Evolutionary conservation across 306 rosid genomes (phyloP).

Genomic region (Cicer arietinum): DNA sequence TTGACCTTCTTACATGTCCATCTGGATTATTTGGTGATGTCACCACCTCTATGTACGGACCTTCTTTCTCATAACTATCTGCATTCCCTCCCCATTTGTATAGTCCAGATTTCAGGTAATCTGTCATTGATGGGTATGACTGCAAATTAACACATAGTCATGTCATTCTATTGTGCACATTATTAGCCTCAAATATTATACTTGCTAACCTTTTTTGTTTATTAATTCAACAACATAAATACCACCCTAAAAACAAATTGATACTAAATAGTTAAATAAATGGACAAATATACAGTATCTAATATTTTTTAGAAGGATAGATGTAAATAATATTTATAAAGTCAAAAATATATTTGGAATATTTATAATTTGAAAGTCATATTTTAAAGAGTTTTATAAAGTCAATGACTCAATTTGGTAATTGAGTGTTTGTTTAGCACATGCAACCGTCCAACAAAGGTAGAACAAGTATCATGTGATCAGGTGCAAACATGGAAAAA

Average conservation of each 20-base stretch:
- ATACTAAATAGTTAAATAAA: too few relatives aligned
- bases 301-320: too few relatives aligned
- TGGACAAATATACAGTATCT: too few relatives aligned
- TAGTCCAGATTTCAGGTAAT: constrained; percentile 77
- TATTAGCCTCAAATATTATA: neutral
- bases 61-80: constrained; percentile 52
- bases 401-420: neutral
- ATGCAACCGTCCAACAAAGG: constrained; percentile 33
- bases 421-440: constrained; percentile 34
- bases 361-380: too few relatives aligned
- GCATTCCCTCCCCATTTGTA: constrained; percentile 91
- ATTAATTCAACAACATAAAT: too few relatives aligned
- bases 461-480: constrained; percentile 38
- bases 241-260: too few relatives aligned
- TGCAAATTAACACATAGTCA: constrained; percentile 33
- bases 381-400: too few relatives aligned
- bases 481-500: constrained; percentile 18
- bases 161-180: constrained; percentile 1
- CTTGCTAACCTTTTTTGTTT: neutral
- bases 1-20: constrained; percentile 64
- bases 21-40: constrained; percentile 97
- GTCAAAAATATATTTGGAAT: too few relatives aligned
- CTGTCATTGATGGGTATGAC: constrained; percentile 86
- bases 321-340: too few relatives aligned
- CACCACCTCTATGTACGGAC: constrained; percentile 81